A percentile compares a stretch with the other conserved stretches of the same genome.
Conservation (phyloP, 1,139 yeast species). For the Eremothecium gossypii region DNA sequence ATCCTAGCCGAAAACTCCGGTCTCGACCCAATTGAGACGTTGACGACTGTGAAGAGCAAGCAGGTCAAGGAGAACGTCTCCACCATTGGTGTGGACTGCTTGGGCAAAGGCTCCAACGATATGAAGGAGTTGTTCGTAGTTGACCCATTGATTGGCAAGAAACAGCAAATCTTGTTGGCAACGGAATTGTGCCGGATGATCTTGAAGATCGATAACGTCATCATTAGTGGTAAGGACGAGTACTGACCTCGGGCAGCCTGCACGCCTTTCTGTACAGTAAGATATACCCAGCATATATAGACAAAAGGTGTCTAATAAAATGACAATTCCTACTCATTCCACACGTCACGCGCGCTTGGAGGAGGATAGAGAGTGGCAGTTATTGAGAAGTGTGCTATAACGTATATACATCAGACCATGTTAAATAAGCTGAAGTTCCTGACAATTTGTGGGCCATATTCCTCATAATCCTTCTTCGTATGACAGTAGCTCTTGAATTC, state of each 20-base stretch:
- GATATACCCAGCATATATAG: slow-evolving; percentile 1
- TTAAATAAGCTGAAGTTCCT: slow-evolving; percentile 91
- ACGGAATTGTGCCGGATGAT: slow-evolving; percentile 97
- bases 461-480: slow-evolving; percentile 95
- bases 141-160: slow-evolving; percentile 95
- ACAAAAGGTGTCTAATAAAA: not conserved
- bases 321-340: too few species aligned
- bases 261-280: not conserved
- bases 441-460: slow-evolving; percentile 94
- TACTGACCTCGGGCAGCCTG: slow-evolving; percentile 31
- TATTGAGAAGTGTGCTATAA: too few species aligned
- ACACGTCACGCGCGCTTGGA: too few species aligned
- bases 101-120: slow-evolving; percentile 77
- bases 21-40: slow-evolving; percentile 82
- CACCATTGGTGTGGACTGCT: slow-evolving; percentile 84
- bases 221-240: slow-evolving; percentile 81
- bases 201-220: slow-evolving; percentile 90
- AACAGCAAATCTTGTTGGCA: slow-evolving; percentile 89
- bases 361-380: too few species aligned
- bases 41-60: slow-evolving; percentile 72
- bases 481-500: slow-evolving; percentile 95
- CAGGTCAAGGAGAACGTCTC: slow-evolving; percentile 69
- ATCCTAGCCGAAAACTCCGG: slow-evolving; percentile 96
- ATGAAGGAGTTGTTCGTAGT: slow-evolving; percentile 93
- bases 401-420: slow-evolving; percentile 47